Percentiles rank a stretch among this genome's conserved stretches.
Evolutionary conservation across 2,329 filamentous ascomycete genomes (phyloP).

Genomic region (Diaporthe eres): DNA sequence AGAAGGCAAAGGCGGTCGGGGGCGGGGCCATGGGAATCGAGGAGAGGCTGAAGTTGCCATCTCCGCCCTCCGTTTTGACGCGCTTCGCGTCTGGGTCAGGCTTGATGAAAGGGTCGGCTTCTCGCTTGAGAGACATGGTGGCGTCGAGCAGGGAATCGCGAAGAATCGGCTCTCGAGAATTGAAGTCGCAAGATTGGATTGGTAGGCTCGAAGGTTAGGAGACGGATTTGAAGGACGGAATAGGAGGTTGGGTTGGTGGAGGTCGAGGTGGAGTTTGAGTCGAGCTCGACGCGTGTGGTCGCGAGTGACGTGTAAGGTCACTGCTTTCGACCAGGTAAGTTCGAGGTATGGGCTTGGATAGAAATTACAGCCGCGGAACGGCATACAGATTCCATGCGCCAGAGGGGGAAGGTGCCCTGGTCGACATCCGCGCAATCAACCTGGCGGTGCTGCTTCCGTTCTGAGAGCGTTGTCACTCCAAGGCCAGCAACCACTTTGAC

Average conservation of each 20-base stretch:
- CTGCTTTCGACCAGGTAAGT: background rate
- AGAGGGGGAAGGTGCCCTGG: slow-evolving; percentile 2
- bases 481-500: background rate
- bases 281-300: background rate
- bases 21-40: slow-evolving; percentile 30
- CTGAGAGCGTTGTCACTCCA: background rate
- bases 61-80: slow-evolving; percentile 33
- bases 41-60: slow-evolving; percentile 10
- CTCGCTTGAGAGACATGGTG: slow-evolving; percentile 32
- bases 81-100: slow-evolving; percentile 31
- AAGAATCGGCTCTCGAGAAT: background rate
- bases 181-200: background rate
- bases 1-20: background rate
- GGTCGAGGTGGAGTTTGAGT: background rate
- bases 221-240: background rate
- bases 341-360: background rate
- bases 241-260: background rate
- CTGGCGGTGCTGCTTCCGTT: background rate
- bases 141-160: no score
- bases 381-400: background rate
- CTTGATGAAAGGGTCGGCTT: slow-evolving; percentile 26
- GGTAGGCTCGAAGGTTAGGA: background rate
- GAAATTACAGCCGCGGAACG: background rate
- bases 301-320: background rate
- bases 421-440: background rate